Evolutionary conservation across 1,284 basidiomycete species (phyloP).

Genomic region (Bondarzewia mesenterica): DNA sequence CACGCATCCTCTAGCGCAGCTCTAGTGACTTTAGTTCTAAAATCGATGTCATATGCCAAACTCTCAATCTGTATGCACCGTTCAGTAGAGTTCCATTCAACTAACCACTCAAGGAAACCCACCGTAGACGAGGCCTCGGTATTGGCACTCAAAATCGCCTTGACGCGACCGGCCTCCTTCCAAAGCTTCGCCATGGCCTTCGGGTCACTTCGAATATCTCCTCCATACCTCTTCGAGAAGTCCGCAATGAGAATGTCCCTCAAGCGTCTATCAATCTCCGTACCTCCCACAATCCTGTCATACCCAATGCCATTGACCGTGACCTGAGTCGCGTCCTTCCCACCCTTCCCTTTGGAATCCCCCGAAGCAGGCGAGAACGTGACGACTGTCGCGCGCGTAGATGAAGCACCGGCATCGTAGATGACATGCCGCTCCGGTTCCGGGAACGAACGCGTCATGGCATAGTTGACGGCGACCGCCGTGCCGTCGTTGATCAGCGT

Average conservation of each 20-base stretch:
- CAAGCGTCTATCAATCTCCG: constrained; percentile 77
- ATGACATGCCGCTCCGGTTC: constrained; percentile 83
- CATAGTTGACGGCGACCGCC: constrained; percentile 90
- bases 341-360: constrained; percentile 26
- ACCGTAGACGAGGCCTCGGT: constrained; percentile 68
- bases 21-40: constrained; percentile 71
- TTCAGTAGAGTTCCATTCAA: constrained; percentile 2
- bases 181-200: constrained; percentile 89
- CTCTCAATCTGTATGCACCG: constrained; percentile 64
- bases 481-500: constrained; percentile 91
- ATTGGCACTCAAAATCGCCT: constrained; percentile 92
- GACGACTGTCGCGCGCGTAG: constrained; percentile 82
- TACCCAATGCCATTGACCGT: constrained; percentile 76
- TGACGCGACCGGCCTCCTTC: constrained; percentile 90
- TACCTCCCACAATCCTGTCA: constrained; percentile 73
- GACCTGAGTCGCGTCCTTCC: constrained; percentile 65
- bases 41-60: constrained; percentile 86
- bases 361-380: constrained; percentile 54
- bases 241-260: constrained; percentile 74
- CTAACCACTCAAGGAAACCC: constrained; percentile 20
- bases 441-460: constrained; percentile 88
- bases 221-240: constrained; percentile 66
- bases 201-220: constrained; percentile 64
- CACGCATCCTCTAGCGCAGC: constrained; percentile 71
- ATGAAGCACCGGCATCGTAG: constrained; percentile 89